These are phyloP conservation scores for Cladosporium austrohemisphaericum DNA, from an alignment of 2,329 filamentous ascomycete species.

Conservation along the genomic window DNA sequence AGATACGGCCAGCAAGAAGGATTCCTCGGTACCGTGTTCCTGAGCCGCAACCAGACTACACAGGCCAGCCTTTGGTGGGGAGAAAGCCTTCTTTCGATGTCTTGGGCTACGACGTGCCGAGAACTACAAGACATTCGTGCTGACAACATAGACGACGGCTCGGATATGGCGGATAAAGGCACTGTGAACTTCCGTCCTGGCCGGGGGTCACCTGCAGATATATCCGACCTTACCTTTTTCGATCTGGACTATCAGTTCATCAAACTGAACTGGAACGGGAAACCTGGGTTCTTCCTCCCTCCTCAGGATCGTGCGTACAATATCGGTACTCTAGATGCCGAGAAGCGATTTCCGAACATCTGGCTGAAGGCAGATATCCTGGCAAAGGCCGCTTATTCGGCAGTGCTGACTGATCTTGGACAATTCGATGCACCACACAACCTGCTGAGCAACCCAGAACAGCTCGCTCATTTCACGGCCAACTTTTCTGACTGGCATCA, in stretches of 20 bases:
- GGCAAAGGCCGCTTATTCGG: conserved; percentile 19
- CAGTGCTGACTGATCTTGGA: conserved; percentile 19
- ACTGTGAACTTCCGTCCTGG: neutral
- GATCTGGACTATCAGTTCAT: conserved; percentile 8
- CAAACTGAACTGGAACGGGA: neutral
- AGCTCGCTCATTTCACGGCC: conserved; percentile 17
- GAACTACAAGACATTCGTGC: conserved; percentile 11
- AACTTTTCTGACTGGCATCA: conserved; percentile 17
- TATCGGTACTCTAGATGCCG: neutral
- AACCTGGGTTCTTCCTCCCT: neutral
- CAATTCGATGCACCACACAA: conserved; percentile 9
- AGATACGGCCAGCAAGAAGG: neutral
- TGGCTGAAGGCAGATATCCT: conserved; percentile 17
- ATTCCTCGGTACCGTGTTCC: conserved; percentile 9
- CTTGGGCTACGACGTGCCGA: conserved; percentile 12
- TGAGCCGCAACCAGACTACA: conserved; percentile 9
- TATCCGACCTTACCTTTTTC: conserved; percentile 17
- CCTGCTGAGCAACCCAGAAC: conserved; percentile 14
- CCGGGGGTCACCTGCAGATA: neutral
- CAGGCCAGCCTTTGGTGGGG: conserved; percentile 20
- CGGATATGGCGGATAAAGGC: neutral
- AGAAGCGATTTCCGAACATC: conserved; percentile 14
- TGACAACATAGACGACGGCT: conserved; percentile 13
- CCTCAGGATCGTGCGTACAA: neutral
- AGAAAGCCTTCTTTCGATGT: conserved; percentile 17